These are phyloP conservation scores for Scortechinia acanthostroma DNA, from an alignment of 2,329 filamentous ascomycete species.

Conservation along the genomic window DNA sequence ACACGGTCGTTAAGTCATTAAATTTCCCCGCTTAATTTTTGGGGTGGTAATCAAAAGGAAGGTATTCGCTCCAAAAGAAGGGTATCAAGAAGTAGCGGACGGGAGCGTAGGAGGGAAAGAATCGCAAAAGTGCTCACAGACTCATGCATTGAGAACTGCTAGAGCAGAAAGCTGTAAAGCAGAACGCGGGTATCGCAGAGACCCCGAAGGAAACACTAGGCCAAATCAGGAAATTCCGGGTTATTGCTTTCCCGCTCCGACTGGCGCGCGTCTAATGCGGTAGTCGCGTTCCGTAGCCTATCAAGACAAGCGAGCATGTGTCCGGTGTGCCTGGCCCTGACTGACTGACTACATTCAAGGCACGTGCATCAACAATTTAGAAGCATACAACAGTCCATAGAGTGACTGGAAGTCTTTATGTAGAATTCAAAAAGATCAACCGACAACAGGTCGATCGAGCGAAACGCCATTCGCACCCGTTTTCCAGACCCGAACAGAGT, in stretches of 20 bases:
- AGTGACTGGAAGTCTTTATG: conserved; percentile 13
- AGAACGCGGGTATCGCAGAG: conserved; percentile 25
- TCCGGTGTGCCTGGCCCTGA: no score
- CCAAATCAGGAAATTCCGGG: conserved; percentile 16
- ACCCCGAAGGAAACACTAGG: conserved; percentile 24
- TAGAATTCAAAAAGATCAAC: conserved; percentile 14
- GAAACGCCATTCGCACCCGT: conserved; percentile 30
- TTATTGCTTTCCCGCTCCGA: conserved; percentile 16
- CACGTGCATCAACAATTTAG: no score
- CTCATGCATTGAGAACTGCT: conserved; percentile 16
- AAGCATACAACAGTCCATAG: no score
- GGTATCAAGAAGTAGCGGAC: background rate
- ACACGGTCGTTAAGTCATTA: conserved; percentile 20
- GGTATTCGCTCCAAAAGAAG: no score
- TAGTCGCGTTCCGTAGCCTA: no score
- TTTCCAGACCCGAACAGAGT: conserved; percentile 30
- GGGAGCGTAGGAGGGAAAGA: background rate
- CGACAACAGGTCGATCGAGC: conserved; percentile 17
- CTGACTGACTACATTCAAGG: no score
- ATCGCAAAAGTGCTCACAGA: conserved; percentile 12
- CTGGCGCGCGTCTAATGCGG: conserved; percentile 4
- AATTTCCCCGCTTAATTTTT: no score
- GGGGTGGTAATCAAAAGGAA: no score
- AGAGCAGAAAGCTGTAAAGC: conserved; percentile 12
- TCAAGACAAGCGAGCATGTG: no score